These are phyloP conservation scores for Chlorella sp. DNA, from an alignment of 139 green algal species.

Conservation along the genomic window DNA sequence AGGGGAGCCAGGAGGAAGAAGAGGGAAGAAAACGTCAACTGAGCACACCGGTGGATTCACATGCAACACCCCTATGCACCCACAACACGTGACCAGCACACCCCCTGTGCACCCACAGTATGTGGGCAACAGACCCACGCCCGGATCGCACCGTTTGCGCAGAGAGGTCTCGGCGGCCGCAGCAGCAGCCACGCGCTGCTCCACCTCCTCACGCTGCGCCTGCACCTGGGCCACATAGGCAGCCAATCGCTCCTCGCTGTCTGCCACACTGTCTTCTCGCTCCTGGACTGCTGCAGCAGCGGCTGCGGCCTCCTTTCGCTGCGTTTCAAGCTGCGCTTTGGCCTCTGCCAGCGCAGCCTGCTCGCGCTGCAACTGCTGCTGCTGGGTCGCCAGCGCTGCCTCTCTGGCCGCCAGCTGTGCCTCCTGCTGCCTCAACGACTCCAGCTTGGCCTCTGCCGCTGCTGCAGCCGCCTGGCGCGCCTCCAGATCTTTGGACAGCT, in stretches of 20 bases:
- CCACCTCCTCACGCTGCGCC: conserved; percentile 3
- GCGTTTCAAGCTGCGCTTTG: background rate
- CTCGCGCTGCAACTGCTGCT: conserved; percentile 17
- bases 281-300: background rate
- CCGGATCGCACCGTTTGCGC: background rate
- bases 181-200: background rate
- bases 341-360: background rate
- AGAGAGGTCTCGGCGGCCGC: background rate
- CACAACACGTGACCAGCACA: no score
- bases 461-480: conserved; percentile 1
- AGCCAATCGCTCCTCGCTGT: conserved; percentile 16
- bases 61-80: no score
- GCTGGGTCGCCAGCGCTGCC: conserved; percentile 31
- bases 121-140: no score
- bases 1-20: background rate
- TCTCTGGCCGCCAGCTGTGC: background rate
- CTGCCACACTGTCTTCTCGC: background rate
- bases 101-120: no score
- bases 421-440: background rate
- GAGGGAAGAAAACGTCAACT: background rate
- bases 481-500: background rate
- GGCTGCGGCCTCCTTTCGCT: background rate
- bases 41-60: no score
- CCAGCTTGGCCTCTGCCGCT: background rate
- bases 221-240: background rate